These are phyloP conservation scores for Anisodus tanguticus DNA, from an alignment of 257 asterid genomes.

Conservation along the genomic window DNA sequence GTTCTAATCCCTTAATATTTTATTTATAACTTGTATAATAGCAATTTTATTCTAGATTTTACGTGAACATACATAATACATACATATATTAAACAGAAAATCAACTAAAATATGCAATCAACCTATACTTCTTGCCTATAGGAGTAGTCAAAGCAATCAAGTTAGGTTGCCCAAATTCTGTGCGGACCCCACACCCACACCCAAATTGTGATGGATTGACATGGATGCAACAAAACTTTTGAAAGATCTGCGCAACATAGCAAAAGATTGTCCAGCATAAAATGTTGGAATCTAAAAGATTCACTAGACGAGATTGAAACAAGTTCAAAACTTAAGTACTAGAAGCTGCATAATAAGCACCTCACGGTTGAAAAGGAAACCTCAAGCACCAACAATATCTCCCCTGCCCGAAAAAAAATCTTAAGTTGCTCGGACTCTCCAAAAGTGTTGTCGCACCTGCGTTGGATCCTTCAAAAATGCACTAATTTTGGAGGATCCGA, in stretches of 20 bases:
- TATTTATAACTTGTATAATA: no score
- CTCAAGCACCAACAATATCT: background rate
- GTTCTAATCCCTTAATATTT: no score
- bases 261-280: background rate
- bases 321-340: background rate
- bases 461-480: no score
- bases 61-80: background rate
- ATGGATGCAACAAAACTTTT: background rate
- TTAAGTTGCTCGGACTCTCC: no score
- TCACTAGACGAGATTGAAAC: background rate
- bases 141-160: background rate
- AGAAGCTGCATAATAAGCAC: background rate
- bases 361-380: background rate
- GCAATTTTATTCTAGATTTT: background rate
- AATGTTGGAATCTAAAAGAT: background rate
- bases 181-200: background rate
- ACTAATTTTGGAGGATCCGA: no score
- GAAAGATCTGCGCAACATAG: background rate
- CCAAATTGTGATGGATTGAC: background rate
- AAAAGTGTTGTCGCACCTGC: no score
- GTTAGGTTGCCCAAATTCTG: background rate
- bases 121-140: background rate
- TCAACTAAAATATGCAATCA: background rate
- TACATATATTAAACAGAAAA: no score
- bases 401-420: background rate